Base-by-base conservation (phyloP, 2,329 filamentous ascomycete species). In the Hypomyces perniciosus region DNA sequence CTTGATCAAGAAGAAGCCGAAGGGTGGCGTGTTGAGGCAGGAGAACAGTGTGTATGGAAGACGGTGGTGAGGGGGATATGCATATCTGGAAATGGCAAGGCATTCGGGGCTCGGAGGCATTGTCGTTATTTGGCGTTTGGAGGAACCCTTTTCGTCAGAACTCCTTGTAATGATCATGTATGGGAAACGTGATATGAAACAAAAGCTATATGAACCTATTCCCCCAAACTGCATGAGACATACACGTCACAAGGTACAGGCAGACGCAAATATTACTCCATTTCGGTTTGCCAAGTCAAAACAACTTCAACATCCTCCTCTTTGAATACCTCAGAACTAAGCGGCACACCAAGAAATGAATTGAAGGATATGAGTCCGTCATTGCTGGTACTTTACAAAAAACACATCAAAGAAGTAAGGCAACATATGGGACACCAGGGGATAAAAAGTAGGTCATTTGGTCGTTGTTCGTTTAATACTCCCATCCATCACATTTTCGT, bases 1-100 rank as follows among this genome's bases (percentile, higher is more conserved):
- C 13, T 46, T 61, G 13, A 37, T 64, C 49, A 62, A 58, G 50
- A 63, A 59, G 54, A 63, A 60, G 48, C 56, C 62, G 46, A 50
- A 40, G 46, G 29, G 20, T 8, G 56, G 54, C 46, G 50, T 53
- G 10, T 55, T 44, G 55, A 62, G 70, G 54, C 56, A 66, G 54
- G 70, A 73, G 57, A 69, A 62, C 45, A 61, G 60, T n/a, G 59
- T 71, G 27, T 75, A 71, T 54, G 72, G 70, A 12, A 61, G 72
- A 10, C 59, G 72, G 44, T 75, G 71, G 72, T 73, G 46, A 35
- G 26, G 30, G 13, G 13, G 29, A 27, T 10, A 27, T 9, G 46
- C 20, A 20, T 20, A 20, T 20, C 20, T 20, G 20, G 35, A 31
- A 10, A 46, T 46, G 13, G 12, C 35, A 28, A 27, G 39, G 27